phyloP scores from a whole-genome alignment of 2,329 filamentous ascomycete genomes.

The Talaromyces islandicus region DNA sequence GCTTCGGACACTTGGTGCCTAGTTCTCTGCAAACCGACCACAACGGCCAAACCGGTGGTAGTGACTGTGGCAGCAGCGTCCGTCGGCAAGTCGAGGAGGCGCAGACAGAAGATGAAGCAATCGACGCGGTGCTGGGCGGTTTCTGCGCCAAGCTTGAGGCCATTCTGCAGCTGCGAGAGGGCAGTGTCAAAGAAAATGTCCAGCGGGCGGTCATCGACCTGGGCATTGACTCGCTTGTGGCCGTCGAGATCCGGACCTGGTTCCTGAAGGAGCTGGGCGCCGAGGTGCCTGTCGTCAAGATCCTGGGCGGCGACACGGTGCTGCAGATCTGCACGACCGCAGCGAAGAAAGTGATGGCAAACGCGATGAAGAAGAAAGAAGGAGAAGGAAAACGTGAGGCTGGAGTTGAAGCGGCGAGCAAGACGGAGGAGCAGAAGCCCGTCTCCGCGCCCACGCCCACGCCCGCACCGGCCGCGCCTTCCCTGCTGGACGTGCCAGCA shows the following conservation, averaged over 20 bases:
- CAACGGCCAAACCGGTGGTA: background rate
- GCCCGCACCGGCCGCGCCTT: background rate
- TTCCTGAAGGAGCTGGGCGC: constrained; percentile 40
- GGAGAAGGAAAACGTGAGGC: background rate
- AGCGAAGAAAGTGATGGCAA: background rate
- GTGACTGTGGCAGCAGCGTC: background rate
- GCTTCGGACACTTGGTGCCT: background rate
- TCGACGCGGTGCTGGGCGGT: background rate
- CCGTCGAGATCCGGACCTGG: constrained; percentile 27
- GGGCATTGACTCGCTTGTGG: constrained; percentile 17
- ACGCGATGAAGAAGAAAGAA: background rate
- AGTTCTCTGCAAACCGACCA: background rate
- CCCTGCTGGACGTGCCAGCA: background rate
- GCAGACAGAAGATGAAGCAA: background rate
- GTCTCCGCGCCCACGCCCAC: no score
- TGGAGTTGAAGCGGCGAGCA: background rate
- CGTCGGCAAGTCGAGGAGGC: background rate
- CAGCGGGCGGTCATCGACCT: constrained; percentile 13
- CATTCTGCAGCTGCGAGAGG: background rate
- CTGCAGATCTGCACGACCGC: background rate
- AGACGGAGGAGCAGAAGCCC: background rate
- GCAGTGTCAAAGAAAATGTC: background rate
- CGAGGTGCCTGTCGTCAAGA: constrained; percentile 43
- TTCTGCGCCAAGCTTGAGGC: background rate
- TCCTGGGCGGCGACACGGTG: constrained; percentile 29